Evolutionary conservation across 2,329 filamentous ascomycete species (phyloP), one percentile per base, ranked within the genome.

Genomic region (Xylariaceae sp.): DNA sequence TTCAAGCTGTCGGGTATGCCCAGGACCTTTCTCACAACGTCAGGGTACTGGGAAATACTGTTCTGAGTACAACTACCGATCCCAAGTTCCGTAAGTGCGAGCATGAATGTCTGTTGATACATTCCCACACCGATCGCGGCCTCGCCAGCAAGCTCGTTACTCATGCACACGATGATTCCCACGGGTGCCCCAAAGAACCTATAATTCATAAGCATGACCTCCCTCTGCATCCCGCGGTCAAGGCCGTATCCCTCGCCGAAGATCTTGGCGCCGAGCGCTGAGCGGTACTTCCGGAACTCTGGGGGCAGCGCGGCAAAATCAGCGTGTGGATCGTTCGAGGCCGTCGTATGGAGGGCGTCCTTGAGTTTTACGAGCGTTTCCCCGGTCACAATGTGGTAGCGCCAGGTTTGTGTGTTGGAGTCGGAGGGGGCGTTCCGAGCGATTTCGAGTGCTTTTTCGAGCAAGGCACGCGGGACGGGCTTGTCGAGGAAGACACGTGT

Each of bases 111-210:
- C 55, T 62, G 59, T 30, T 58, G 12, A 34, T 60, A 63, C 56
- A 62, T 59, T 7, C 61, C 57, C 21, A 64, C 56, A 16, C 59
- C 55, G 6, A 59, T 43, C 12, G 56, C 54, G 12, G 46, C 56
- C 15, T 21, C 45, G 0, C 46, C 49, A 5, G 5, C 39, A 15
- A 62, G 54, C 10, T 52, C 48, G 19, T 21, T 16, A 34, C 49
- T 55, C 57, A 61, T 61, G 53, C 60, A 61, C n/a, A 63, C 54
- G 44, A 65, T 39, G 1, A 55, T 44, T 0, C 43, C 63, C 0
- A 55, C 54, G 1, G 63, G 59, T 1, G 61, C 61, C 19, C 60
- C 58, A 53, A 63, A 63, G 58, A 63, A 65, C 5, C 59, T 53
- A 39, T 45, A 63, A 34, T 64, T 64, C 1, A 56, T 53, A 57